Conservation (phyloP, 352 stramenopile genomes). For the Saprolegnia parasitica region DNA sequence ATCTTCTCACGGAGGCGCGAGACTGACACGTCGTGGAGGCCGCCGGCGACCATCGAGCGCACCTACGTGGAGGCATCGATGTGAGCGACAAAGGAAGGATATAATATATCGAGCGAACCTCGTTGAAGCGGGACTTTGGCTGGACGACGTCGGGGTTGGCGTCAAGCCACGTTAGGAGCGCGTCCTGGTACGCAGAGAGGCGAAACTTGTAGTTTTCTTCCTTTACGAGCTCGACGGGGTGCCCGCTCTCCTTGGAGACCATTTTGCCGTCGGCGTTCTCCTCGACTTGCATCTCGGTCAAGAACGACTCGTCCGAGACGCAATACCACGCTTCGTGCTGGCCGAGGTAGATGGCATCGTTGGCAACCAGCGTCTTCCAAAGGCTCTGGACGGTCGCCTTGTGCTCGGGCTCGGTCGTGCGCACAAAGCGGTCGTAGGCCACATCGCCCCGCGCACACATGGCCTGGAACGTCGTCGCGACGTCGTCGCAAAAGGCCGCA, state of each 20-base stretch:
- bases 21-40: constrained; percentile 95
- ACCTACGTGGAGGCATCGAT: constrained; percentile 77
- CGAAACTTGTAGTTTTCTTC: constrained; percentile 99
- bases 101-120: constrained; percentile 65
- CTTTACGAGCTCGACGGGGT: constrained; percentile 91
- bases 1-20: constrained; percentile 93
- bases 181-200: constrained; percentile 91
- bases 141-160: constrained; percentile 86
- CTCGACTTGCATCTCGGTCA: constrained; percentile 96
- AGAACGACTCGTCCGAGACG: constrained; percentile 98
- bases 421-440: constrained; percentile 94
- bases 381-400: constrained; percentile 87
- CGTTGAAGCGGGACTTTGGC: constrained; percentile 88
- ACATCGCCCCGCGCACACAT: constrained; percentile 90
- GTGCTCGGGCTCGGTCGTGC: constrained; percentile 94
- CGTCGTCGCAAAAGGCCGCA: constrained; percentile 90
- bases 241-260: constrained; percentile 87
- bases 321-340: constrained; percentile 99
- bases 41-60: constrained; percentile 77
- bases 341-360: constrained; percentile 96
- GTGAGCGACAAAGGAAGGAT: constrained; percentile 21
- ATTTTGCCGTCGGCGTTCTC: constrained; percentile 50
- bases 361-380: constrained; percentile 88
- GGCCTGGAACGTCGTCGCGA: constrained; percentile 87
- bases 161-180: constrained; percentile 88